Evolutionary conservation across 1,284 basidiomycete species (phyloP), one percentile per base, ranked within the genome.

Genomic region (Naganishia sp.): DNA sequence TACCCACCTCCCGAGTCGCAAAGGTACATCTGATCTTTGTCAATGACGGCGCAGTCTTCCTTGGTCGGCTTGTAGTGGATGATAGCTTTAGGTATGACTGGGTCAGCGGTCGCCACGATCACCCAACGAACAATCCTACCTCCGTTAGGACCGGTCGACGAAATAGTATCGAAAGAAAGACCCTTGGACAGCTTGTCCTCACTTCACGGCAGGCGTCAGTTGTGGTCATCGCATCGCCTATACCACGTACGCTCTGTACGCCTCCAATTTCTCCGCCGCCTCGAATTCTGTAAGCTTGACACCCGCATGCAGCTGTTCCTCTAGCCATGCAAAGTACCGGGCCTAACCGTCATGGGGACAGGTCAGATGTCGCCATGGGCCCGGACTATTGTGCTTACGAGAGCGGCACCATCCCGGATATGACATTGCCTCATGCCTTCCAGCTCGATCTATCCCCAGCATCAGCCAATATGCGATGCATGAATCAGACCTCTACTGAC

Each of bases 321-420:
- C 93, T 2, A 99, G 83, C 94, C 95, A 99, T 0, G 93, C 86
- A 75, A 98, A 97, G 80, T 95, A 97, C 13, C 87, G 85, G 9
- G 84, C 86, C 75, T 78, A n/a, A 13, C 55, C 21, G 21, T 36
- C 18, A 50, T 44, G 9, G 52, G 6, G 49, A 63, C 23, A 39
- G 15, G 23, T 31, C 2, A 31, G 45, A n/a, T 7, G 18, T n/a
- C 31, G 13, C 5, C 3, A 18, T 5, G 33, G 5, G 11, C 7
- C 39, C 42, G 42, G 16, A 33, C n/a, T 44, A 71, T 74, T 73
- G 42, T 28, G 13, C 77, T 66, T 55, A 83, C 82, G 49, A 98
- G 83, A 0, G 95, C 95, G 0, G 85, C 87, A 3, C 95, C 94
- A 77, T 99, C 95, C 11, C 94, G 85, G 54, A 96, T 87, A 76